phyloP scores from a whole-genome alignment of 176 grass and related monocot species.

The Oryza glumipatula region DNA sequence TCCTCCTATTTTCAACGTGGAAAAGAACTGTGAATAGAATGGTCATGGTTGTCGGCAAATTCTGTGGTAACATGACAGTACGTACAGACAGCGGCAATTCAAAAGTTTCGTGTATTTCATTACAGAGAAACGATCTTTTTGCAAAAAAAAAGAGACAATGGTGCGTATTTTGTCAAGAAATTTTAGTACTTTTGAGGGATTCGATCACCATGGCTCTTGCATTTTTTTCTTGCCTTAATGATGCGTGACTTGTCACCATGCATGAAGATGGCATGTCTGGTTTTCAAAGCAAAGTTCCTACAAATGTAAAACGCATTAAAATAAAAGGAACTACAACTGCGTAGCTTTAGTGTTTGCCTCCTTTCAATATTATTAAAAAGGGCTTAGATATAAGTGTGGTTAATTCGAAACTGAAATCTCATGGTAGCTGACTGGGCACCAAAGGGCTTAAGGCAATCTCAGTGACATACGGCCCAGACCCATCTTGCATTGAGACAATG shows the following conservation, averaged over 20 bases:
- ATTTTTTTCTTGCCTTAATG: background rate
- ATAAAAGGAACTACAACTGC: background rate
- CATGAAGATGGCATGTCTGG: background rate
- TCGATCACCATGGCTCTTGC: background rate
- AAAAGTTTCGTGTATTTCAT: constrained; percentile 17
- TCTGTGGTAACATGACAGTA: background rate
- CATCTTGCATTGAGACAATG: background rate
- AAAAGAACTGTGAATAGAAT: background rate
- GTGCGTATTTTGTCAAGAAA: background rate
- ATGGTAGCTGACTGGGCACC: constrained; percentile 19
- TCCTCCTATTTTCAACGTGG: background rate
- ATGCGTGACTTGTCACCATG: background rate
- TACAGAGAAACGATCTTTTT: background rate
- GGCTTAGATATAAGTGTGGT: background rate
- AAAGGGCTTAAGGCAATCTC: constrained; percentile 6
- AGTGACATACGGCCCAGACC: background rate
- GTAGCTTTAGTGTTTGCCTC: background rate
- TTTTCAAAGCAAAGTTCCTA: background rate
- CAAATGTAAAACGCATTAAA: background rate
- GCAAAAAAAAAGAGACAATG: background rate
- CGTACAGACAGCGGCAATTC: background rate
- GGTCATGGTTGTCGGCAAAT: background rate
- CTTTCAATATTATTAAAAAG: background rate
- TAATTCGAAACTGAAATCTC: background rate
- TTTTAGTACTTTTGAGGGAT: background rate